Base-by-base conservation (phyloP, 352 stramenopile genomes). In the Halophytophthora batemanensis region DNA sequence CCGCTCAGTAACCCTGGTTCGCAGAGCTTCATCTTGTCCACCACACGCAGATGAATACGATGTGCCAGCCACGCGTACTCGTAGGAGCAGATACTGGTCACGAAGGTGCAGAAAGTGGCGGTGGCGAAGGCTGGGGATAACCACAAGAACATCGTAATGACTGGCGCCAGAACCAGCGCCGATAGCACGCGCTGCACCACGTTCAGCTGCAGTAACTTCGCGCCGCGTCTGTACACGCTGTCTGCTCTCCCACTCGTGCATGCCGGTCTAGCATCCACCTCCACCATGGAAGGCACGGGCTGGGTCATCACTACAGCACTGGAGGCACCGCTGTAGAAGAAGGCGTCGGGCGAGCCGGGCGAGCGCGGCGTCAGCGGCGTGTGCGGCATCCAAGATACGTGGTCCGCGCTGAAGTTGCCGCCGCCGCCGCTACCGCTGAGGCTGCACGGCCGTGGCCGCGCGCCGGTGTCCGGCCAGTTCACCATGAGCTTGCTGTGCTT, bases 21-120 rank as follows among this genome's bases (percentile, higher is more conserved):
- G 14, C 53, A 67, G 1, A 41, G 33, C 18, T 52, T 42, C 56
- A 75, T 48, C 39, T 66, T 72, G 31, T 61, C 61, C 57, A 76
- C 53, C 5, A 86, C 43, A 41, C 75, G 75, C 52, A 67, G 50
- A 31, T 85, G 70, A 52, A 90, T 90, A 29, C 79, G 74, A 46
- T 87, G 69, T 13, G 74, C 64, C 29, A 90, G 62, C 79, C 79
- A 88, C 18, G 74, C 67, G 29, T 85, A 90, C 55, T 90, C 79
- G 53, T 82, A 90, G 11, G 75, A 71, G 63, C 77, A 88, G 40
- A 85, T 66, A 21, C 65, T 81, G 25, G 59, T 80, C 13, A 86
- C 63, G 38, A 82, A 83, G 3, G 74, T 69, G 41, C 77, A 87
- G 56, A 86, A 69, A n/a, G 72, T 87, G 37, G 74, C 72, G 21